A percentile compares a stretch with the other conserved stretches of the same genome.
phyloP scores from a whole-genome alignment of 192 early-diverging fungal species.

The Coemansia sp. region DNA sequence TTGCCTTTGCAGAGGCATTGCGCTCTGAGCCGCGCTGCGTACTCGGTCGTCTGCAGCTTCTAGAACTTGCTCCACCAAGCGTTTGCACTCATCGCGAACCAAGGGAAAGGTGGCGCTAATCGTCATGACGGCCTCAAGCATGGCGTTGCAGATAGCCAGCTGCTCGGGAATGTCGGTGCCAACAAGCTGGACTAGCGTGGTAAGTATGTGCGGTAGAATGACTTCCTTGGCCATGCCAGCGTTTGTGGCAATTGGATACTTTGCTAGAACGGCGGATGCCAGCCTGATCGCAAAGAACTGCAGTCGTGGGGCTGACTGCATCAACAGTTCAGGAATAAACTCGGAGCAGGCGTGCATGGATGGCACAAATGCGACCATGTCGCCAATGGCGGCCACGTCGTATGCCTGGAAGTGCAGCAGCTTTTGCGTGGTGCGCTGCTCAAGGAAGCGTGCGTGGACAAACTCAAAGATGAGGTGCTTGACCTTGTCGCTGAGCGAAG shows the following conservation, averaged over 20 bases:
- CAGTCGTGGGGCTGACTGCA: slow-evolving; percentile 32
- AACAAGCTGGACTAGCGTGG: slow-evolving; percentile 32
- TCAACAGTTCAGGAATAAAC: slow-evolving; percentile 59
- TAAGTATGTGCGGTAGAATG: slow-evolving; percentile 46
- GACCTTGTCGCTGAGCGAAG: slow-evolving; percentile 10
- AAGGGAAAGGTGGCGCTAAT: slow-evolving; percentile 18
- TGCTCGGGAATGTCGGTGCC: slow-evolving; percentile 24
- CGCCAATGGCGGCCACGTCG: slow-evolving; percentile 47
- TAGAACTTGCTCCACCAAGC: slow-evolving; percentile 14
- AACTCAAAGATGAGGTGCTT: slow-evolving; percentile 52
- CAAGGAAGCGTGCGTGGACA: slow-evolving; percentile 61
- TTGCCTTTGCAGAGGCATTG: slow-evolving; percentile 1
- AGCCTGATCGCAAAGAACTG: slow-evolving; percentile 46
- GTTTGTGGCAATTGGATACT: slow-evolving; percentile 45
- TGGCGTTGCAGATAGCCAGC: slow-evolving; percentile 32
- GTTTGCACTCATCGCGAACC: slow-evolving; percentile 24
- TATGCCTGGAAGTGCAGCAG: slow-evolving; percentile 64
- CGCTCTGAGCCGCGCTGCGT: background rate
- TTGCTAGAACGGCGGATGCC: slow-evolving; percentile 30
- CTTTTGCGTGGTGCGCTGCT: slow-evolving; percentile 56
- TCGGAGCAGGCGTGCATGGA: slow-evolving; percentile 61
- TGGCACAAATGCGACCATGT: slow-evolving; percentile 60
- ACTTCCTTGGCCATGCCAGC: slow-evolving; percentile 49
- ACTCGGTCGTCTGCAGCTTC: slow-evolving; percentile 15
- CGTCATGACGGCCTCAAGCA: slow-evolving; percentile 26